phyloP scores from a whole-genome alignment of 192 early-diverging fungal genomes.

The Podila horticola region DNA sequence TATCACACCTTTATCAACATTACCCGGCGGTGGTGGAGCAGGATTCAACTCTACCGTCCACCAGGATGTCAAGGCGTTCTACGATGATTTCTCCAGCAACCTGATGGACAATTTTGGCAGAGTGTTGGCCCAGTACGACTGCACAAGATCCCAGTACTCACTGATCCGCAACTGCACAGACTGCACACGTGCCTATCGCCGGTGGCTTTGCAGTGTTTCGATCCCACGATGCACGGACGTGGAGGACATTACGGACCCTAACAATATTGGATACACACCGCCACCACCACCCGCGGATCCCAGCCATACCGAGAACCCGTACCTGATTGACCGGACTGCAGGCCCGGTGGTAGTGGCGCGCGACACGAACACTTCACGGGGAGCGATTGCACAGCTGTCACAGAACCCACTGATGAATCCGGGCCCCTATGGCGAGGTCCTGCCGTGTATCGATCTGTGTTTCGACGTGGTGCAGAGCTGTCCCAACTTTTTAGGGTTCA shows the following conservation, averaged over 20 bases:
- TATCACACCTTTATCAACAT: conserved; percentile 25
- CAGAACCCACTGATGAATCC: conserved; percentile 48
- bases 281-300: conserved; percentile 1
- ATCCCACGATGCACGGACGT: conserved; percentile 65
- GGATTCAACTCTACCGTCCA: conserved; percentile 2
- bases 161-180: conserved; percentile 65
- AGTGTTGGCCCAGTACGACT: conserved; percentile 61
- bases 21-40: conserved; percentile 10
- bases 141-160: conserved; percentile 61
- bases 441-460: conserved; percentile 68
- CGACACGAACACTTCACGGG: conserved; percentile 19
- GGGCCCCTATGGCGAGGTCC: conserved; percentile 57
- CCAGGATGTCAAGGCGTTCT: conserved; percentile 50
- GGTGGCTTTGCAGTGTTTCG: conserved; percentile 64
- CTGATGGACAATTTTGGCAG: conserved; percentile 58
- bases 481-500: conserved; percentile 63
- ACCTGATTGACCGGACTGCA: conserved; percentile 32
- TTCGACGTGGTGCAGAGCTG: conserved; percentile 67
- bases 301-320: conserved; percentile 19
- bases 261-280: conserved; percentile 24
- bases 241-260: conserved; percentile 24
- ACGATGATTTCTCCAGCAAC: conserved; percentile 54
- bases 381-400: conserved; percentile 18
- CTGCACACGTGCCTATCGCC: conserved; percentile 61
- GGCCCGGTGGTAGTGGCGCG: conserved; percentile 26